Conservation (phyloP, 768 basidiomycete species). For the Lyophyllum shimeji region DNA sequence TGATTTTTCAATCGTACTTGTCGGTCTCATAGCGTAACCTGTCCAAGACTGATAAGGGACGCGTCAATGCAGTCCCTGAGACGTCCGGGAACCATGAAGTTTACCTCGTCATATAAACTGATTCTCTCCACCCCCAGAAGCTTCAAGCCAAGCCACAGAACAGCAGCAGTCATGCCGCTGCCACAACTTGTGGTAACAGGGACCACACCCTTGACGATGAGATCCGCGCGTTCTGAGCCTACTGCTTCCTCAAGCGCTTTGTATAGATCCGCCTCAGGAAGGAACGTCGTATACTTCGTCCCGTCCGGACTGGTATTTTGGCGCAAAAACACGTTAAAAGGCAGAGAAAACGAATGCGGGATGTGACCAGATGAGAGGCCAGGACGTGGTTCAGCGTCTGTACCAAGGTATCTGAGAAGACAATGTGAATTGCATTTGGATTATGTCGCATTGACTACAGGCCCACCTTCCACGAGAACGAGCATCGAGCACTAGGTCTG, state of each 20-base stretch:
- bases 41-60: slow-evolving; percentile 81
- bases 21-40: slow-evolving; percentile 78
- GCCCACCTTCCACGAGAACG: slow-evolving; percentile 77
- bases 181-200: slow-evolving; percentile 81
- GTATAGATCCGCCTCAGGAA: slow-evolving; percentile 56
- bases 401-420: slow-evolving; percentile 66
- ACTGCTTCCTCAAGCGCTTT: slow-evolving; percentile 61
- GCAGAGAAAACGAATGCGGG: slow-evolving; percentile 80
- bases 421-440: not conserved
- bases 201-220: slow-evolving; percentile 59
- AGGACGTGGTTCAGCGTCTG: slow-evolving; percentile 85
- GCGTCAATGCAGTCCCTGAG: slow-evolving; percentile 2
- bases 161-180: slow-evolving; percentile 96
- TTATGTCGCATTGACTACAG: not conserved
- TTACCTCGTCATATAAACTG: slow-evolving; percentile 92
- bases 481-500: slow-evolving; percentile 85
- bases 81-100: slow-evolving; percentile 13
- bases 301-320: slow-evolving; percentile 38
- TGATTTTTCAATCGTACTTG: slow-evolving; percentile 60
- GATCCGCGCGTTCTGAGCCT: slow-evolving; percentile 53
- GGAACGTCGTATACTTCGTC: slow-evolving; percentile 57
- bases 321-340: slow-evolving; percentile 75
- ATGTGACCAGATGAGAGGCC: slow-evolving; percentile 92
- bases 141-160: slow-evolving; percentile 92
- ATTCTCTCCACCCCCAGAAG: slow-evolving; percentile 59